phyloP scores from a whole-genome alignment of 2,329 filamentous ascomycete genomes.

The Annulohypoxylon truncatum region DNA sequence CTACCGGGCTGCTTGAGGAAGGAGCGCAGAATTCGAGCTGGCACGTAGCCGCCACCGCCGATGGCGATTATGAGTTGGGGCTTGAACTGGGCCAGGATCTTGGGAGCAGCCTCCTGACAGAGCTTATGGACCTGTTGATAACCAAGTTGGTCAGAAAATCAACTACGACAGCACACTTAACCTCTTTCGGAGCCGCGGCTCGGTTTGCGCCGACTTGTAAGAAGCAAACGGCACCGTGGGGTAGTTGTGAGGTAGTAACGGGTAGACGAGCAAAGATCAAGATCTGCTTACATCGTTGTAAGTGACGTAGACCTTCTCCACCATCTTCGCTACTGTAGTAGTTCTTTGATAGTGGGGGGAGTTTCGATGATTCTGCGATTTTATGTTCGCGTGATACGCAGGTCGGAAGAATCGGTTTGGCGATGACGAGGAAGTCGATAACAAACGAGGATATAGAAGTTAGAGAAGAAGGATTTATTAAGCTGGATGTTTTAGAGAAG shows the following conservation, averaged over 20 bases:
- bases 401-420: neutral
- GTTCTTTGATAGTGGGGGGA: slow-evolving; percentile 22
- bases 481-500: slow-evolving; percentile 2
- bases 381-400: neutral
- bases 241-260: slow-evolving; percentile 28
- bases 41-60: slow-evolving; percentile 96
- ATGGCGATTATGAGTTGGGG: slow-evolving; percentile 99
- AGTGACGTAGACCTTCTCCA: slow-evolving; percentile 88
- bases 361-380: slow-evolving; percentile 4
- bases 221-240: slow-evolving; percentile 31
- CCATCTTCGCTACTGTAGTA: slow-evolving; percentile 66
- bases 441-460: slow-evolving; percentile 1
- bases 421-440: neutral
- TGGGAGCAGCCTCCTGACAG: slow-evolving; percentile 85
- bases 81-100: slow-evolving; percentile 85
- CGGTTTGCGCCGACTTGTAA: slow-evolving; percentile 10
- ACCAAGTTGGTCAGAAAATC: slow-evolving; percentile 33
- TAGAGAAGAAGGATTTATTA: slow-evolving; percentile 7
- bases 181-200: neutral
- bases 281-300: slow-evolving; percentile 82
- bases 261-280: slow-evolving; percentile 31
- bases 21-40: slow-evolving; percentile 94
- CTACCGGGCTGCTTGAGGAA: slow-evolving; percentile 91
- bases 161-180: neutral
- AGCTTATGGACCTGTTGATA: slow-evolving; percentile 88